Base-by-base conservation (phyloP, 176 grass and related monocot species). In the Tillandsia fasciculata region DNA sequence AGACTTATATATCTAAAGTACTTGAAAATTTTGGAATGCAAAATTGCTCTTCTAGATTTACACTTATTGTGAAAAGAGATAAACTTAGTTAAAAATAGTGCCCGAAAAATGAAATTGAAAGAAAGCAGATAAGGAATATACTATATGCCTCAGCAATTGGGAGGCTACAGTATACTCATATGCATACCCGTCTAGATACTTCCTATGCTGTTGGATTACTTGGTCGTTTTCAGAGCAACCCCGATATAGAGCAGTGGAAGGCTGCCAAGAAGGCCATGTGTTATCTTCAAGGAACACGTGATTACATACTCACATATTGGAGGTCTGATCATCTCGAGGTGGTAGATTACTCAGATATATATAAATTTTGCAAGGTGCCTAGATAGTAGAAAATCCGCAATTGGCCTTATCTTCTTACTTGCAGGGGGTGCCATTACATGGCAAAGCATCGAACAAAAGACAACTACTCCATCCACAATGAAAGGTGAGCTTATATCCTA, bases 271-370 rank as follows among this genome's bases (percentile, higher is more conserved):
- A 70, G 29, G 33, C 22, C 7, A 42, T 78, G 12, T 48, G 29
- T 10, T 49, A 78, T 58, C 33, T 76, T 26, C 26, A 75, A 50
- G 15, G 57, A 66, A 66, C 0, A 0, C 50, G 18, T 20, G 73
- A 76, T 63, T 64, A 51, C 14, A 53, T 66, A 8, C 73, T 67
- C 12, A 76, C 28, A 5, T 76, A 76, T 67, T 10, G 13, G 13
- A 51, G 29, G 26, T 49, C 57, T 49, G 9, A 65, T 26, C 65
- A 50, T 3, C 33, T 75, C 10, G 72, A 66, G 26, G 33, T 75
- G 9, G 13, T 75, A 20, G 33, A 27, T 2, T 75, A 66, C 28
- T 11, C 47, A 12, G 10, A 76, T 52, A 9, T 24, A 76, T 52
- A 9, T 24, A 10, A 1, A 67, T 52, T 67, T 49, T 49, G 29